Conservation (phyloP, 257 asterid genomes). For the Lycium barbarum region DNA sequence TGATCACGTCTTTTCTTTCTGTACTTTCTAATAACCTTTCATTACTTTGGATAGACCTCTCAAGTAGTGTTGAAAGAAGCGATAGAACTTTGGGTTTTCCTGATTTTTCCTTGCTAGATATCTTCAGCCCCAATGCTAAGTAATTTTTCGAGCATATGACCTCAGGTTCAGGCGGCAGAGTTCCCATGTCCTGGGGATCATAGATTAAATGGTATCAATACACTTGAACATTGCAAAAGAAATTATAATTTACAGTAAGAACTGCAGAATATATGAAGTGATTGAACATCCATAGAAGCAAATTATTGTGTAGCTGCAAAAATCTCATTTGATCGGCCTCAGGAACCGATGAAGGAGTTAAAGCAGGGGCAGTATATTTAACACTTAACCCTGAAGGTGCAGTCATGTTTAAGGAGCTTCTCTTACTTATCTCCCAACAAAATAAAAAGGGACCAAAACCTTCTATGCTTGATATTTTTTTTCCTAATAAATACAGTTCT, state of each 20-base stretch:
- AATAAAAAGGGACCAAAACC: background rate
- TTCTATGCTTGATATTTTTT: no score
- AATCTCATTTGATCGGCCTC: background rate
- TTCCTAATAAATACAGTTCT: no score
- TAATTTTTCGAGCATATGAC: constrained; percentile 47
- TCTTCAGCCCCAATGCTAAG: constrained; percentile 62
- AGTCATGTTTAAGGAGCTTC: constrained; percentile 16
- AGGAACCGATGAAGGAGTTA: background rate
- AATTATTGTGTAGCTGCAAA: background rate
- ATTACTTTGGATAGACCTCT: constrained; percentile 63
- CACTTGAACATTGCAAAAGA: background rate
- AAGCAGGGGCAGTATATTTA: background rate
- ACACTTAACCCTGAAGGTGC: constrained; percentile 2
- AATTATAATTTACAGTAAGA: background rate
- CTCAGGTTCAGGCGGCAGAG: constrained; percentile 55
- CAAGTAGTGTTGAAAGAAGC: constrained; percentile 67
- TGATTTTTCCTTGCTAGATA: constrained; percentile 48
- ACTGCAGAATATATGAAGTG: background rate
- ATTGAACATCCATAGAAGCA: background rate
- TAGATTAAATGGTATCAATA: background rate
- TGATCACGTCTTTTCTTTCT: constrained; percentile 55
- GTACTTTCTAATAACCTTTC: constrained; percentile 61
- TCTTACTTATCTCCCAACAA: background rate
- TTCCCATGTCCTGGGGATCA: constrained; percentile 54
- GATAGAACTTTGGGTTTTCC: constrained; percentile 73